Base-by-base conservation (phyloP, 2,329 filamentous ascomycete species). In the Magnaporthiopsis poae region DNA sequence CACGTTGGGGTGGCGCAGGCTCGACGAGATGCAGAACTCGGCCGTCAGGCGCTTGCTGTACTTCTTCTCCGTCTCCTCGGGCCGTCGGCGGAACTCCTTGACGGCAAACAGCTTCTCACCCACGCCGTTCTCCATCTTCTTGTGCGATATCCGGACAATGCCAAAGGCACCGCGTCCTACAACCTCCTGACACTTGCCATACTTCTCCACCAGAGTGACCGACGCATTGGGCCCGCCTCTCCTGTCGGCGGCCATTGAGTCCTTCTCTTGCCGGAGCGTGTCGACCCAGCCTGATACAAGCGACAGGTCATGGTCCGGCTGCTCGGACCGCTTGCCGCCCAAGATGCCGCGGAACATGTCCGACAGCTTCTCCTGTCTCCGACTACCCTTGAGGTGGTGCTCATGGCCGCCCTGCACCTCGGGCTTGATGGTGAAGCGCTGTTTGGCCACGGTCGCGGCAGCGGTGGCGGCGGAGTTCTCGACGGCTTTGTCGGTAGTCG, bases 1-100 rank as follows among this genome's bases (percentile, higher is more conserved):
- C 73, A 99, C 92, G 75, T 99, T 99, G 18, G 95, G 94, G 75
- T 99, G 95, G 69, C 93, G 91, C 69, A 99, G 86, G 12, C 93
- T 96, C 0, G 94, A 98, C 0, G 95, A 98, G 72, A 99, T 98
- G 79, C 95, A 98, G 77, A 99, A 99, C 75, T 99, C 95, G 64
- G 94, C 93, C 1, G 95, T 98, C 65, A 99, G 84, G 33, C 95
- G 90, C 77, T 98, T 99, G 82, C 95, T 96, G 77, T 98, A 99
- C 76, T 96, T 96, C 80, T 96, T 96, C 72, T 93, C 89, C 18
- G 92, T 96, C 78, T 99, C 95, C 72, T 96, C 92, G 0, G 94
- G 93, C 63, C 93, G 87, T 70, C 94, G 90, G 68, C 94, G 91
- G 80, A 99, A 99, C 77, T 99, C 95, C 79, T 99, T 99, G 74